Evolutionary conservation across 768 basidiomycete genomes (phyloP), one percentile per base, ranked within the genome.

Genomic region (Auricularia sp.): DNA sequence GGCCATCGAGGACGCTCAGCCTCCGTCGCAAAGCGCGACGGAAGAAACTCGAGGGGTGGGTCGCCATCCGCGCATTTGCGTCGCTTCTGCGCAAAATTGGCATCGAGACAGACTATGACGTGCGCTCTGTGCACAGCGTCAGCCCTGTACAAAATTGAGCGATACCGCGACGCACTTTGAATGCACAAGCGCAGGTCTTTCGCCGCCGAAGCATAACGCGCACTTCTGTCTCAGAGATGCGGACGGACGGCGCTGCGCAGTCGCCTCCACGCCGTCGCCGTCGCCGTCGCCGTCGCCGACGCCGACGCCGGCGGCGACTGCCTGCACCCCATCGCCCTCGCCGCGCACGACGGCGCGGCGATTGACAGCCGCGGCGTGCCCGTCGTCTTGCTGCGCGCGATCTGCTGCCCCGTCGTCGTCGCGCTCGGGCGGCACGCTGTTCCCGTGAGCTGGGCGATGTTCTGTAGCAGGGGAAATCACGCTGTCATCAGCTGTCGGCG

Each of bases 11-110:
- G 67, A 35, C 6, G 74, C 69, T 72, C 67, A 3, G 8, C 54
- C 13, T 69, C 61, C 0, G 71, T 42, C 0, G 75, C 37, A 62
- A 73, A 76, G 6, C 70, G 63, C 0, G 70, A 66, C 0, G 65
- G 54, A 1, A 73, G 70, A 63, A 75, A 73, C 0, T 33, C 33
- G 33, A 56, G 36, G 13, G 70, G 68, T 0, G 70, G 69, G 54
- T 73, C 69, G 1, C 66, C 13, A 62, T 59, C n/a, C 68, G 51
- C 1, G 63, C 63, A 51, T 68, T 59, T 1, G 68, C 69, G 14
- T 10, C 44, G 21, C 62, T 77, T 76, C 63, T 78, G 76, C 35
- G 70, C 75, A 47, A 78, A 77, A 65, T 72, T 74, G 1, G 71
- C 72, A 67, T 78, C 76, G 11, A 74, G 24, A 59, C 73, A 76